Evolutionary conservation across 306 rosid species (phyloP).

Genomic region (Rosa rugosa): DNA sequence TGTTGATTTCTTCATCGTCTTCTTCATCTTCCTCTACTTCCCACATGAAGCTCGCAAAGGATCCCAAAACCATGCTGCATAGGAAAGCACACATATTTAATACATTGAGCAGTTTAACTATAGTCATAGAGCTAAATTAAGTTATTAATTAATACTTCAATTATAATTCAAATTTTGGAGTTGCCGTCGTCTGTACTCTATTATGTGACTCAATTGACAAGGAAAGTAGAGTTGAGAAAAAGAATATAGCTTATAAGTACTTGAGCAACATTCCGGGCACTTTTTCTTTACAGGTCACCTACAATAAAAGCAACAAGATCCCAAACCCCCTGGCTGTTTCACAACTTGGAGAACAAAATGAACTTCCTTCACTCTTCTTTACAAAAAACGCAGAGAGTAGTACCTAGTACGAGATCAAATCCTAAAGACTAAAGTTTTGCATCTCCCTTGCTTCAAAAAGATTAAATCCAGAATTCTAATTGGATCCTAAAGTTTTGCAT

Average conservation of each 20-base stretch:
- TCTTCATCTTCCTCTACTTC: constrained; percentile 51
- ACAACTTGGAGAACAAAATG: not conserved
- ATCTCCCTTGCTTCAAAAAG: not conserved
- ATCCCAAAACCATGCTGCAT: constrained; percentile 69
- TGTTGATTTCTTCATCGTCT: not conserved
- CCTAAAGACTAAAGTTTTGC: not conserved
- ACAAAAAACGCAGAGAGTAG: not conserved
- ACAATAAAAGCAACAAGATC: not conserved
- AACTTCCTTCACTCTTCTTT: not conserved
- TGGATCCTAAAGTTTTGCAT: not conserved
- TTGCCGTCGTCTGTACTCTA: not conserved
- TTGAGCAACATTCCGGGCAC: not conserved
- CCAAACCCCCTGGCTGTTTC: not conserved
- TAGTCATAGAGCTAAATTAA: no score
- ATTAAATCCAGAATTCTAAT: not conserved
- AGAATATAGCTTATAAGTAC: not conserved
- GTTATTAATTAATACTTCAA: no score
- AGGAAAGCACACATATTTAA: not conserved
- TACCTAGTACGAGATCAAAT: not conserved
- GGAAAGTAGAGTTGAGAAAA: not conserved
- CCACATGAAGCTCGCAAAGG: constrained; percentile 73
- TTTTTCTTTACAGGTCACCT: not conserved
- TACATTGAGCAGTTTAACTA: no score
- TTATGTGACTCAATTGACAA: not conserved
- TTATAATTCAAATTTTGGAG: not conserved